Evolutionary conservation across 129 eudicot species (phyloP), one percentile per base, ranked within the genome.

Genomic region (Pseudognaphalium luteoalbum): DNA sequence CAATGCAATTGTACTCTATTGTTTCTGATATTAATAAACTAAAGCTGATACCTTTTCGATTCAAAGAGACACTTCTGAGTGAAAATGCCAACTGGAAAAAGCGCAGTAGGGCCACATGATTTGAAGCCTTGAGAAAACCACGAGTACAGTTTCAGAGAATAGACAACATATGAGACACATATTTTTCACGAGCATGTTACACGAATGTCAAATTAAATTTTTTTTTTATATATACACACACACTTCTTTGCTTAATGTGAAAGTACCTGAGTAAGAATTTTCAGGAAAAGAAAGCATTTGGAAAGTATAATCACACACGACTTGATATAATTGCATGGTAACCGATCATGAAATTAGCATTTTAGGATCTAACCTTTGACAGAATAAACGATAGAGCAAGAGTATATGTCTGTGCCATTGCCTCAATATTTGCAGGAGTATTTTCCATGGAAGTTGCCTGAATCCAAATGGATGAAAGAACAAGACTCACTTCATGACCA

Each of bases 31-130:
- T 65, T 57, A 4, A 32, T 15, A 32, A 32, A 33, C 44, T 33
- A 34, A 65, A 65, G 47, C 1, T 33, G 70, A 76, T 82, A 88
- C 97, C 90, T 83, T 91, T 87, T 73, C 78, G 85, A 62, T 83
- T 86, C 63, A 91, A 78, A 34, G 94, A 71, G 73, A 88, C 80
- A 73, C 81, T 83, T 83, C 91, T 81, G 60, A 91, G 87, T 28
- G 97, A 91, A 76, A 91, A 91, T 25, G 94, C 92, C 80, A 91
- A 75, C 85, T 88, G 94, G 78, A 88, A 91, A 82, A 84, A 88
- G 73, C 86, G 85, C 7, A 84, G 86, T 50, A 91, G 87, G 57
- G 88, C 90, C 86, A 76, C 59, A 33, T 88, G 89, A 77, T 83
- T 81, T 73, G 90, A 83, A 70, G 76, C 82, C 97, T 91, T 93